phyloP scores from a whole-genome alignment of 257 asterid genomes.

The Penstemon eatonii region DNA sequence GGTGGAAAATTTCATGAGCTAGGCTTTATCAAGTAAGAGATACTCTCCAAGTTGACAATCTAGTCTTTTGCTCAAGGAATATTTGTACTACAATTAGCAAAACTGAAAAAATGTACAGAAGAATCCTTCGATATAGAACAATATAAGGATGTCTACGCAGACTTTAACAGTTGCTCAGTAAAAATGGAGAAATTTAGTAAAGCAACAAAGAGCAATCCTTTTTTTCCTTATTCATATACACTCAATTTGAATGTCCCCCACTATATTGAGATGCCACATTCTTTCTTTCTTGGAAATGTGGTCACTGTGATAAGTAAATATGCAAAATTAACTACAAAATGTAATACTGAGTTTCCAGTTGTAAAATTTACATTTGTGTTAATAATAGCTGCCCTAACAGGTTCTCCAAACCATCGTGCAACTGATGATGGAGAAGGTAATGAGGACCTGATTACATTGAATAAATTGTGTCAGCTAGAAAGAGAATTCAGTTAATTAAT shows the following conservation, averaged over 20 bases:
- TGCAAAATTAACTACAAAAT: conserved; percentile 5
- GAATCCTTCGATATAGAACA: neutral
- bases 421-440: conserved; percentile 77
- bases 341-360: conserved; percentile 11
- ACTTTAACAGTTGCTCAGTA: conserved; percentile 1
- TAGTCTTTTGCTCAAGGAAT: too few species aligned
- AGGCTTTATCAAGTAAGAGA: conserved; percentile 9
- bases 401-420: conserved; percentile 94
- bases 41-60: neutral
- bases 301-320: conserved; percentile 17
- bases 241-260: neutral
- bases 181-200: neutral
- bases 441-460: conserved; percentile 51
- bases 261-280: too few species aligned
- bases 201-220: conserved; percentile 1
- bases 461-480: conserved; percentile 20
- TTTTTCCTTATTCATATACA: neutral
- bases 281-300: conserved; percentile 8
- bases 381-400: conserved; percentile 82
- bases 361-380: conserved; percentile 56
- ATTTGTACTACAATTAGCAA: too few species aligned
- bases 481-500: neutral
- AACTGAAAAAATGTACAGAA: neutral
- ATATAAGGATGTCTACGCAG: neutral
- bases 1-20: neutral